Base-by-base conservation (phyloP, 129 eudicot species). In the Saussurea involucrata region DNA sequence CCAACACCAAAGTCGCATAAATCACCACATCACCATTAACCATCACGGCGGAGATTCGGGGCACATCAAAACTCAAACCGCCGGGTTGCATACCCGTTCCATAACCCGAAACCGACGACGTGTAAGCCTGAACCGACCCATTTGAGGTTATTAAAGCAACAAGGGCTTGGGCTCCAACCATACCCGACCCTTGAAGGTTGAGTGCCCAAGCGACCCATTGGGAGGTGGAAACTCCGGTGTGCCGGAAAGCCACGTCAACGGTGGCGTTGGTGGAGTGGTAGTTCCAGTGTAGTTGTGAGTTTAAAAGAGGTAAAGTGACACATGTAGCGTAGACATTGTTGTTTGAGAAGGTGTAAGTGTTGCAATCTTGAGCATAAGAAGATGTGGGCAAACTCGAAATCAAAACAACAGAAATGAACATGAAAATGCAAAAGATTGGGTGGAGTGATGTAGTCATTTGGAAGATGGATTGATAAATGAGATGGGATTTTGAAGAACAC, bases 161-260 rank as follows among this genome's bases (percentile, higher is more conserved):
- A 29, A 90, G 79, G 10, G 85, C 40, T 80, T 90, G 98, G 0
- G 95, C 74, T 6, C 92, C 92, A 17, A 42, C 36, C 98, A 93
- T 93, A 15, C 89, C 84, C 3, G 74, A 0, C 6, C 84, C 76
- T 40, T 34, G 37, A 4, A 82, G 61, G 32, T 93, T 90, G n/a
- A 90, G 86, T 1, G 89, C 90, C 98, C 98, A 93, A 2, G 89
- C 92, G 3, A 88, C 89, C 98, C 98, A 93, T 34, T 82, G 83
- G 31, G 97, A 83, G 27, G 76, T 0, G 2, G 86, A 34, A 46
- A 83, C 82, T 8, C 87, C 82, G 17, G 84, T 75, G 75, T 83
- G 90, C 8, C 91, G 82, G 77, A 80, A 93, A 0, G 98, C 98
- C 20, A 93, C 77, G 20, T 90, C 90, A 21, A 81, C 90, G 32